Evolutionary conservation across 805 yeast genomes (phyloP).

Genomic region (Candida easanensis): DNA sequence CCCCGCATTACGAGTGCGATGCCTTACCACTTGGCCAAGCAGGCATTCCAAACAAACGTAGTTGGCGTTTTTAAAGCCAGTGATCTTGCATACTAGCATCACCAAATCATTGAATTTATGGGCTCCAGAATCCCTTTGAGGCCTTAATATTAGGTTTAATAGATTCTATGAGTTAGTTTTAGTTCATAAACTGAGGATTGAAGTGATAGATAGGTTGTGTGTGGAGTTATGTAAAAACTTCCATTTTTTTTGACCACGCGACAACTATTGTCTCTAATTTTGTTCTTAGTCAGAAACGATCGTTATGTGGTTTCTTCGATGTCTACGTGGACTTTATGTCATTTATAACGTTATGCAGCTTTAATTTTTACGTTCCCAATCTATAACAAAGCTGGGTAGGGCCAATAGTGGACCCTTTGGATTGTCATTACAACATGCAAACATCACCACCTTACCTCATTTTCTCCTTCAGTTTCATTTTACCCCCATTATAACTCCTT

Average conservation of each 20-base stretch:
- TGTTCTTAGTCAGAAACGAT: too few relatives aligned
- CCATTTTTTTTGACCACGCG: too few relatives aligned
- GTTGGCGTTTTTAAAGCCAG: background rate
- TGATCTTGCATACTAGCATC: background rate
- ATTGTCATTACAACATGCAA: constrained; percentile 3
- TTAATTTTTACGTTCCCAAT: background rate
- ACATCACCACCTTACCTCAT: background rate
- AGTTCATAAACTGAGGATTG: too few relatives aligned
- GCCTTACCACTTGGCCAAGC: constrained; percentile 58
- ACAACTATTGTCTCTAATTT: too few relatives aligned
- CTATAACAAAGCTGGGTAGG: background rate
- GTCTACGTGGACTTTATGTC: background rate
- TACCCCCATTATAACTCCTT: background rate
- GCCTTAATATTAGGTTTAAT: too few relatives aligned
- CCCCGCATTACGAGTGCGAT: constrained; percentile 60
- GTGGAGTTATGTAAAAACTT: too few relatives aligned
- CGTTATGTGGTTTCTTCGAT: too few relatives aligned
- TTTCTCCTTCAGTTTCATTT: background rate
- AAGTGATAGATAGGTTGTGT: too few relatives aligned
- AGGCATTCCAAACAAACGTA: constrained; percentile 28
- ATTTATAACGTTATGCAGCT: background rate
- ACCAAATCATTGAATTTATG: too few relatives aligned
- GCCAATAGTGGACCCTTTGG: background rate
- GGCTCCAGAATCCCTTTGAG: too few relatives aligned
- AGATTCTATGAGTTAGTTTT: too few relatives aligned